These are phyloP conservation scores for Pezicula carpinea DNA, from an alignment of 2,329 filamentous ascomycete genomes.

Conservation along the genomic window DNA sequence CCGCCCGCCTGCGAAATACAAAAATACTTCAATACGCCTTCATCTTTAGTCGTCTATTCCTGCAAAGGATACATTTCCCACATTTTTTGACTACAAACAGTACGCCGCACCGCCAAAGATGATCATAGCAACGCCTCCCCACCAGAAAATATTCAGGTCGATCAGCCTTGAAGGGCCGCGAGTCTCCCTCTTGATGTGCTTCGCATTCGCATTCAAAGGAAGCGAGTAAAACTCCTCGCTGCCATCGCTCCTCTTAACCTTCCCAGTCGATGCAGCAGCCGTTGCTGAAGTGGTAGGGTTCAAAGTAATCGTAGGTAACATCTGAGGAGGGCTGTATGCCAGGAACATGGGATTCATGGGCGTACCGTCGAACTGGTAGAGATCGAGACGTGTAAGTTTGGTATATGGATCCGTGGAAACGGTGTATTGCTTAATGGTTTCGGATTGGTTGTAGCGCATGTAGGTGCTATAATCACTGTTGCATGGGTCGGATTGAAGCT, in stretches of 20 bases:
- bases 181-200: constrained; percentile 22
- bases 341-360: constrained; percentile 66
- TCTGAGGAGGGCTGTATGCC: constrained; percentile 56
- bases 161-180: constrained; percentile 15
- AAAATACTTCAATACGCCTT: constrained; percentile 12
- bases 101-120: constrained; percentile 30
- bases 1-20: neutral
- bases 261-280: constrained; percentile 31
- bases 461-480: constrained; percentile 46
- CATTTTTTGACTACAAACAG: constrained; percentile 18
- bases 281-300: constrained; percentile 44
- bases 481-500: constrained; percentile 63
- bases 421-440: constrained; percentile 47
- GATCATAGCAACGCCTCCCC: constrained; percentile 28
- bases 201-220: constrained; percentile 27
- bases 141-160: constrained; percentile 27
- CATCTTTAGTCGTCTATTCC: constrained; percentile 3
- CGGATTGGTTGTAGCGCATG: constrained; percentile 62
- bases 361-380: constrained; percentile 58
- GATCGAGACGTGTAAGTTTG: constrained; percentile 56
- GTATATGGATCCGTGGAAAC: constrained; percentile 54
- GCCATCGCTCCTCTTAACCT: constrained; percentile 28
- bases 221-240: constrained; percentile 31
- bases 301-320: constrained; percentile 65
- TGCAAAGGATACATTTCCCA: neutral